phyloP scores from a whole-genome alignment of 345 rosid species.

The Viola odorata region DNA sequence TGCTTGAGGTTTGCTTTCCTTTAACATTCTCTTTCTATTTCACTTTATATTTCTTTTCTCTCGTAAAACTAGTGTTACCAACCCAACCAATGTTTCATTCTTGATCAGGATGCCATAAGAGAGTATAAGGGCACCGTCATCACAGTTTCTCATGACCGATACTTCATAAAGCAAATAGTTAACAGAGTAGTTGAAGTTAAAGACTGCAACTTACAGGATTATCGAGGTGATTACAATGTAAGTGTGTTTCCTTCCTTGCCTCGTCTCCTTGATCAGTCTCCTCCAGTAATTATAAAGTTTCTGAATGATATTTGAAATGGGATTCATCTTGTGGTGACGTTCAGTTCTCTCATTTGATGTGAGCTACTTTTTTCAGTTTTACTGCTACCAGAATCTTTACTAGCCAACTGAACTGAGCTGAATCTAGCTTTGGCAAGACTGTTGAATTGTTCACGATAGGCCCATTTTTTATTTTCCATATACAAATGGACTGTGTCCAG shows the following conservation, averaged over 20 bases:
- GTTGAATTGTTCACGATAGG: no score
- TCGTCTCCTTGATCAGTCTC: not conserved
- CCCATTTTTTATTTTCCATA: no score
- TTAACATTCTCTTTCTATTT: not conserved
- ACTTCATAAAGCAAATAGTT: slow-evolving; percentile 90
- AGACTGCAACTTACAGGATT: slow-evolving; percentile 62
- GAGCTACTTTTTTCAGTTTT: no score
- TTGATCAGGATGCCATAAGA: slow-evolving; percentile 76
- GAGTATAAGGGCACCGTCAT: slow-evolving; percentile 85
- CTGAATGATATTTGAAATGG: not conserved
- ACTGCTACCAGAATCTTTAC: no score
- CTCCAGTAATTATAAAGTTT: not conserved
- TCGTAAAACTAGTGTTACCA: not conserved
- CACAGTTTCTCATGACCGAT: slow-evolving; percentile 83
- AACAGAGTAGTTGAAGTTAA: slow-evolving; percentile 88
- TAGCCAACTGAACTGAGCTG: no score
- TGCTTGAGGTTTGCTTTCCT: slow-evolving; percentile 74
- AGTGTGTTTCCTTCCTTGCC: no score
- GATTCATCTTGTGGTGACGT: no score
- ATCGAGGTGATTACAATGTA: slow-evolving; percentile 86
- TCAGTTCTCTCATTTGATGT: no score
- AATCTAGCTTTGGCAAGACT: no score
- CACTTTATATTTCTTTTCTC: not conserved
- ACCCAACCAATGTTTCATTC: not conserved
- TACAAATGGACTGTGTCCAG: no score